A percentile compares a stretch with the other conserved stretches of the same genome.
Evolutionary conservation across 2,329 filamentous ascomycete species (phyloP).

Genomic region (Emmonsia crescens): DNA sequence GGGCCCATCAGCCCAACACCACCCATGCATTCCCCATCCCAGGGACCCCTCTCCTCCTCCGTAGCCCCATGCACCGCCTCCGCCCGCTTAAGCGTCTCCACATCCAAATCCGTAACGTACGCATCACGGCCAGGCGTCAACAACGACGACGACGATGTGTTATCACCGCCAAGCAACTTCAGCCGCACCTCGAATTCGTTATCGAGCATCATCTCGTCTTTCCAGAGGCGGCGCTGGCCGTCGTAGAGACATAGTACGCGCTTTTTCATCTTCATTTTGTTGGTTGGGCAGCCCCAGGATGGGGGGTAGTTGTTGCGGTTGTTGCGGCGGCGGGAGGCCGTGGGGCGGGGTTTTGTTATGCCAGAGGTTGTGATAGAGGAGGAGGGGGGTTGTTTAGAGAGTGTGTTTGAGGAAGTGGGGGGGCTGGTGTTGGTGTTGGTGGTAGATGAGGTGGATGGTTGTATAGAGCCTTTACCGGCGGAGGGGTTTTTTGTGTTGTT

Average conservation of each 20-base stretch:
- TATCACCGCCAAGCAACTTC: slow-evolving; percentile 58
- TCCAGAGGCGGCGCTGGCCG: slow-evolving; percentile 75
- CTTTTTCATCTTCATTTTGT: slow-evolving; percentile 98
- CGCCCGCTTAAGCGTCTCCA: slow-evolving; percentile 80
- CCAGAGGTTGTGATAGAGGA: slow-evolving; percentile 60
- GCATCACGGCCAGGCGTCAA: slow-evolving; percentile 58
- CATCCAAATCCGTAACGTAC: slow-evolving; percentile 87
- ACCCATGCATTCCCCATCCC: slow-evolving; percentile 31
- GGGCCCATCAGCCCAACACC: slow-evolving; percentile 9
- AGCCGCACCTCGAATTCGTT: slow-evolving; percentile 89
- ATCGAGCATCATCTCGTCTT: slow-evolving; percentile 98
- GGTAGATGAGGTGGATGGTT: slow-evolving; percentile 18
- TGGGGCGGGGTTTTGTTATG: slow-evolving; percentile 61
- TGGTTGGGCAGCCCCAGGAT: slow-evolving; percentile 83
- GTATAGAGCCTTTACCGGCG: slow-evolving; percentile 25
- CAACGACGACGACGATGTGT: no score
- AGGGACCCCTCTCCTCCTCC: slow-evolving; percentile 76
- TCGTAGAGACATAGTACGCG: slow-evolving; percentile 89
- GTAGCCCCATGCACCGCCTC: slow-evolving; percentile 71
- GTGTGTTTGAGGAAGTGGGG: slow-evolving; percentile 29
- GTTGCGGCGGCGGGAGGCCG: slow-evolving; percentile 59
- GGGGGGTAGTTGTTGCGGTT: slow-evolving; percentile 88
- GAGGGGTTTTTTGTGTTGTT: slow-evolving; percentile 38
- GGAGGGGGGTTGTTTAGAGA: slow-evolving; percentile 37
- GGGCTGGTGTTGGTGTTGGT: neutral